Conservation (phyloP, 2,329 filamentous ascomycete genomes). For the Trichoderma sp. region DNA sequence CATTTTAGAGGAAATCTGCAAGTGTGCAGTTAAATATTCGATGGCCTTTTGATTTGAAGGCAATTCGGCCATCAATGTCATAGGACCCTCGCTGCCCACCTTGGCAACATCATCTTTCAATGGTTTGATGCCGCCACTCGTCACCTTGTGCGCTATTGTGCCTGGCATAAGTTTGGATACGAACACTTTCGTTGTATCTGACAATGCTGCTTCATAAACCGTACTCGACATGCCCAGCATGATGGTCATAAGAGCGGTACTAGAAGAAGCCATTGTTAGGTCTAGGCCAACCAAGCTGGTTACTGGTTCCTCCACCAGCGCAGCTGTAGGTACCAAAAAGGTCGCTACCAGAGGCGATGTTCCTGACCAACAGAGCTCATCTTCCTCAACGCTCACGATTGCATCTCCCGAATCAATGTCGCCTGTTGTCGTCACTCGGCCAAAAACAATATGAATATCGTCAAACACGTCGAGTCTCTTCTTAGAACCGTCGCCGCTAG, state of each 20-base stretch:
- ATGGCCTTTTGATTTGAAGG: slow-evolving; percentile 34
- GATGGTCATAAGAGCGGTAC: slow-evolving; percentile 27
- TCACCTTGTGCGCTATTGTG: slow-evolving; percentile 32
- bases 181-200: slow-evolving; percentile 35
- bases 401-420: slow-evolving; percentile 33
- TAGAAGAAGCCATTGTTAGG: slow-evolving; percentile 32
- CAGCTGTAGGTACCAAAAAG: slow-evolving; percentile 42
- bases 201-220: slow-evolving; percentile 37
- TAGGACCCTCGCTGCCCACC: slow-evolving; percentile 26
- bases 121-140: slow-evolving; percentile 29
- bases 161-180: slow-evolving; percentile 42
- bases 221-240: slow-evolving; percentile 32
- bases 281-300: slow-evolving; percentile 36
- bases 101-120: slow-evolving; percentile 27
- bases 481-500: slow-evolving; percentile 26
- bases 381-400: slow-evolving; percentile 39
- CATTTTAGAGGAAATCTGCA: slow-evolving; percentile 40
- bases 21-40: slow-evolving; percentile 40
- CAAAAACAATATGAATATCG: slow-evolving; percentile 46
- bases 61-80: slow-evolving; percentile 35
- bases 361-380: slow-evolving; percentile 41
- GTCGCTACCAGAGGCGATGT: slow-evolving; percentile 42
- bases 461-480: slow-evolving; percentile 41
- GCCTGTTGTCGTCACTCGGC: slow-evolving; percentile 31
- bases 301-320: slow-evolving; percentile 38